A percentile compares a stretch with the other conserved stretches of the same genome.
These are phyloP conservation scores for Globisporangium emineosum DNA, from an alignment of 352 stramenopile genomes.

Conservation along the genomic window DNA sequence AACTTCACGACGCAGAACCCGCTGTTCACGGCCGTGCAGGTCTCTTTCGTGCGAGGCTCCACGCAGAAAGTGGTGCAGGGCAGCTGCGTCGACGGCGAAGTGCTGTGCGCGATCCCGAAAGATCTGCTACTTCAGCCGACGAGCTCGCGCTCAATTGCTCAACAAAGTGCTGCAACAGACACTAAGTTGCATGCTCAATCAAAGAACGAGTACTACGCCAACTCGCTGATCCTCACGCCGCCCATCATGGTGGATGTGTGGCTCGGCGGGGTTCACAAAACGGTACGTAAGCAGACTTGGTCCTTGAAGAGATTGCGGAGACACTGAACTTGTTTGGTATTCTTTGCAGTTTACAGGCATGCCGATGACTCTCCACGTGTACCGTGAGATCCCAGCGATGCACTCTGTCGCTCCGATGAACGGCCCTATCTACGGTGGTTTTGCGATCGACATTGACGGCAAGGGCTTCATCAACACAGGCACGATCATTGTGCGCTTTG, in stretches of 20 bases:
- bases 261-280: conserved; percentile 52
- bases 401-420: conserved; percentile 53
- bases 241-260: conserved; percentile 63
- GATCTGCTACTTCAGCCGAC: conserved; percentile 22
- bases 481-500: conserved; percentile 58
- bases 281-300: conserved; percentile 20
- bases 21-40: conserved; percentile 24
- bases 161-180: not conserved
- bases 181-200: not conserved
- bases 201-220: not conserved
- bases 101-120: conserved; percentile 32
- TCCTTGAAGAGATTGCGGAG: not conserved
- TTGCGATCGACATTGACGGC: conserved; percentile 56
- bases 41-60: conserved; percentile 37
- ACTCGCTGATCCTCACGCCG: conserved; percentile 9
- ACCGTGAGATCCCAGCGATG: conserved; percentile 39
- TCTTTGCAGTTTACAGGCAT: conserved; percentile 46
- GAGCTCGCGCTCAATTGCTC: not conserved
- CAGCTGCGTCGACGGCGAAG: conserved; percentile 33
- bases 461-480: conserved; percentile 61
- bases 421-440: conserved; percentile 73
- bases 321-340: not conserved
- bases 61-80: conserved; percentile 23
- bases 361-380: conserved; percentile 52
- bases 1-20: conserved; percentile 45